Base-by-base conservation (phyloP, 495 filamentous ascomycete species). In the Hypoxylon trugodes region DNA sequence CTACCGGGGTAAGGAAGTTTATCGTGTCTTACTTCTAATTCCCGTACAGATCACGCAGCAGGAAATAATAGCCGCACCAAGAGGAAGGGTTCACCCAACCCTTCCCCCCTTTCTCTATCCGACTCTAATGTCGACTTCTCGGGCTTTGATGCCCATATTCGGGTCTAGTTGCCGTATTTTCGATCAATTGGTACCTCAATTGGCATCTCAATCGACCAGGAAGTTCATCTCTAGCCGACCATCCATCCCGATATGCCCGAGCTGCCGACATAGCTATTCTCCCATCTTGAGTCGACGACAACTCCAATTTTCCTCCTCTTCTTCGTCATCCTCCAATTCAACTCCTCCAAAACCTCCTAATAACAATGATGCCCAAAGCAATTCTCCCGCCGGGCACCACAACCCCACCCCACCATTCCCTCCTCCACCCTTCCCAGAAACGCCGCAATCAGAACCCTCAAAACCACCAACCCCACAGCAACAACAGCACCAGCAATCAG, bases 141-240 rank as follows among this genome's bases (percentile, higher is more conserved):
- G 70, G 55, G 70, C 68, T 37, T 38, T 73, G n/a, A 70, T 58
- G 51, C 65, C 70, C 65, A 41, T 73, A 32, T 52, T 73, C 37
- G 70, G 70, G 67, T 46, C 65, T 59, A 40, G 70, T 50, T 59
- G 50, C 56, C 69, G 70, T 18, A 22, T 72, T 40, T 54, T 68
- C 49, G 70, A 70, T 47, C 70, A 70, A 66, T 68, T 70, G 40
- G 33, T 59, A 9, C 47, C 70, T 47, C 70, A 70, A 66, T 68
- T 70, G 40, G 33, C 59, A 9, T 43, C 70, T 40, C 59, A 48
- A 19, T 65, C 64, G 24, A 46, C 64, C 4, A 49, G 64, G 46
- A 60, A 49, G 60, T 58, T 70, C 48, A 32, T 72, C 58, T 57
- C 57, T 16, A 65, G 58, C 37, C 47, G 43, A 21, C 21, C n/a